Base-by-base conservation (phyloP, 441 rosid species). In the Pelargonium cotyledonis region DNA sequence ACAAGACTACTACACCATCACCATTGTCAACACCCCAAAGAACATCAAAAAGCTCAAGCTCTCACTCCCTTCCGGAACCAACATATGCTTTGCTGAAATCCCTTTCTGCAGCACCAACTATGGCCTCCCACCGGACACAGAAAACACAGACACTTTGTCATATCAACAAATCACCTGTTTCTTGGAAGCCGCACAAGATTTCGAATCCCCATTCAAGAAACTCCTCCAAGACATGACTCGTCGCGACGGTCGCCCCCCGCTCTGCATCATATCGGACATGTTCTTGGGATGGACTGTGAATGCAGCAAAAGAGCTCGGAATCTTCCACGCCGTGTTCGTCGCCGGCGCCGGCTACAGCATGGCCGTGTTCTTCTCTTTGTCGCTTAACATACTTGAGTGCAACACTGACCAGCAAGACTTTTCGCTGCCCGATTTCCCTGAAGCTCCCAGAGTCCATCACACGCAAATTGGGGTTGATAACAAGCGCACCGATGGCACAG, bases 231-330 rank as follows among this genome's bases (percentile, higher is more conserved):
- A 46, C 51, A 73, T 73, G 9, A 47, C 68, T 16, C 0, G 31
- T 26, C 49, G 23, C 11, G 74, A 70, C 40, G 73, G 12, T 9
- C 26, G 29, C 1, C 5, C 67, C 0, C 77, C 70, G 2, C 40
- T 49, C 9, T 68, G 77, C 67, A 51, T 77, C 12, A 26, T 73
- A 47, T 73, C 73, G 1, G 57, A 68, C 35, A 46, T 67, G 67
- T 73, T 77, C 74, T 53, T 69, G 8, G 80, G 74, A 5, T 70
- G 77, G 77, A 68, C 75, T 0, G 61, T 68, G 7, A 68, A 73
- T 9, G 75, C 70, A 60, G 75, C 77, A 15, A 57, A 26, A 1
- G 72, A 71, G 55, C 67, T 68, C 31, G 77, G 77, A 18, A 64
- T 71, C 23, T 67, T 65, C 18, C 71, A 67, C 55, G 44, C 69